Evolutionary conservation across 2,329 filamentous ascomycete genomes (phyloP).

Genomic region (Bisporella sp.): DNA sequence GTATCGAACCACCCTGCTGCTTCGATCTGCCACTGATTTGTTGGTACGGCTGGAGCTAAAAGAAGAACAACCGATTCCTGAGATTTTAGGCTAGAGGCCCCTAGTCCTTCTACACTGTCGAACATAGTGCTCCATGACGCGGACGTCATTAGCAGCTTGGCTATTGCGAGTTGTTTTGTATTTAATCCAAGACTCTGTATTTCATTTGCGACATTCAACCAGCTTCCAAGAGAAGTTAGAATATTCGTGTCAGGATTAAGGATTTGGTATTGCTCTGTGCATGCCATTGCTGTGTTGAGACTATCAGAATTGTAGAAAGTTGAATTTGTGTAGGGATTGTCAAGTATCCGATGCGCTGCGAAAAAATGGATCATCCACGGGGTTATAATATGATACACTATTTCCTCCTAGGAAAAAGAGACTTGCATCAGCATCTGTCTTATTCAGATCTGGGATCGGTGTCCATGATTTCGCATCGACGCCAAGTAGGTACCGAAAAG

Average conservation of each 20-base stretch:
- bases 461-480: neutral
- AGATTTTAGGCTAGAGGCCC: too few relatives aligned
- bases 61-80: too few relatives aligned
- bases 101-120: too few relatives aligned
- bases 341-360: neutral
- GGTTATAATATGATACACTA: neutral
- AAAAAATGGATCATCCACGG: neutral
- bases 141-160: too few relatives aligned
- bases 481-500: too few relatives aligned
- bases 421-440: neutral
- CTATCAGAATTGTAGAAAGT: neutral
- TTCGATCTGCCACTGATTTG: neutral
- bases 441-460: neutral
- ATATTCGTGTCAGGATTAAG: neutral
- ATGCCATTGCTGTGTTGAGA: neutral
- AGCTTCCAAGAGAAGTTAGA: too few relatives aligned
- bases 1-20: neutral
- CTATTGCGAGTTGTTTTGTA: too few relatives aligned
- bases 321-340: neutral
- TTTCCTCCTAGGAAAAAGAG: neutral
- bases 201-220: too few relatives aligned
- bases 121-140: too few relatives aligned
- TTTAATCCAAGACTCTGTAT: too few relatives aligned
- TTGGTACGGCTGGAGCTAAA: neutral
- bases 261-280: neutral